These are phyloP conservation scores for Tillandsia leiboldiana DNA, from an alignment of 176 grass and related monocot genomes.

Conservation along the genomic window DNA sequence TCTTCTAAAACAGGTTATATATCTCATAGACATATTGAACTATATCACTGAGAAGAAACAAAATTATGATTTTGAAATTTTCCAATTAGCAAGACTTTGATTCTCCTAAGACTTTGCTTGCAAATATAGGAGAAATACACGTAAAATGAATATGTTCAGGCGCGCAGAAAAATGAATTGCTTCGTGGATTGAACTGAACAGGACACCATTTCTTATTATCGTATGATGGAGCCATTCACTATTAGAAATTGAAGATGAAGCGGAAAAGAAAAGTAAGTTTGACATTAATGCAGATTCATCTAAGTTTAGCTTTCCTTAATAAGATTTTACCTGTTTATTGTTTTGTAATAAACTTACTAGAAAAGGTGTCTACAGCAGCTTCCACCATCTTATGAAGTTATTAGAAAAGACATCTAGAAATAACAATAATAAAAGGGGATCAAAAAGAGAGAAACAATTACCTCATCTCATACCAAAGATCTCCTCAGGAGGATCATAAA, in stretches of 20 bases:
- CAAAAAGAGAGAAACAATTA: background rate
- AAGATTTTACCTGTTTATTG: no score
- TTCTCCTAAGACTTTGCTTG: background rate
- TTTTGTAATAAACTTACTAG: no score
- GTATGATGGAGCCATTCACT: background rate
- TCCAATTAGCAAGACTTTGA: background rate
- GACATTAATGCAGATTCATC: background rate
- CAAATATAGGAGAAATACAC: background rate
- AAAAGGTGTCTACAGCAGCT: no score
- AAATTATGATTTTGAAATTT: background rate
- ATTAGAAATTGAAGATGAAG: background rate
- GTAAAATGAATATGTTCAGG: background rate
- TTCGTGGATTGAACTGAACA: background rate
- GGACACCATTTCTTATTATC: background rate
- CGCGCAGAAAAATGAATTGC: background rate
- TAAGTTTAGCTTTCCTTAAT: background rate
- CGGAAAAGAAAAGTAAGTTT: background rate
- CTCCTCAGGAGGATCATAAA: constrained; percentile 92
- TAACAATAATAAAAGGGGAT: background rate
- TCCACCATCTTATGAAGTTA: background rate
- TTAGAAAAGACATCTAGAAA: background rate
- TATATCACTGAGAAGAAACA: background rate
- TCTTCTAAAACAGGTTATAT: background rate
- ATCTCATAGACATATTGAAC: background rate
- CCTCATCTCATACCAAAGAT: constrained; percentile 78